Base-by-base conservation (phyloP, 495 filamentous ascomycete genomes). In the Friedmanniomyces simplex region DNA sequence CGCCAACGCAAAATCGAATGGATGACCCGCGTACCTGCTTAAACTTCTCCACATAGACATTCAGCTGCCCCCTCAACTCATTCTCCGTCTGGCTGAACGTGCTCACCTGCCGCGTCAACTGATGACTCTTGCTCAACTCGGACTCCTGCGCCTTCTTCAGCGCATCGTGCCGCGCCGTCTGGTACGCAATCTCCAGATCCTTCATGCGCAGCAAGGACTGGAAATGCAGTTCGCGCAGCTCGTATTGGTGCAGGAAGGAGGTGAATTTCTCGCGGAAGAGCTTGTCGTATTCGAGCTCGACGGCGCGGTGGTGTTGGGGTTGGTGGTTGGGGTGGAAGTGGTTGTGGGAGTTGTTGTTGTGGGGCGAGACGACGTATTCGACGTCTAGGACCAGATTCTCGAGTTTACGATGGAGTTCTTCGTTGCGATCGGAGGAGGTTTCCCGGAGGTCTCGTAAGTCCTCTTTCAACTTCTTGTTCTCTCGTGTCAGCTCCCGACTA, bases 41-140 rank as follows among this genome's bases (percentile, higher is more conserved):
- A 74, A 97, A 98, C 71, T 98, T 98, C 70, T 98, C 93, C 10
- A 97, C 94, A 62, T 98, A 98, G 62, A 97, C 93, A 70, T 96
- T 97, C 62, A 98, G 81, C 68, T 98, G 93, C 64, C 87, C 94
- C 50, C 93, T 77, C 51, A 98, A 77, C 65, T 98, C 93, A 26
- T 84, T 84, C 71, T 98, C 93, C 6, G 93, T 97, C 70, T 96
- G 90, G 13, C 90, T 89, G 69, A 97, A 97, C 0, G 94, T 96
- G 41, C 89, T 87, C 26, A 96, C 94, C 68, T 98, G 94, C 5
- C 82, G 76, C 56, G 88, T 95, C 32, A 98, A 73, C 60, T 89
- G 84, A 39, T 88, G 84, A 57, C 89, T 88, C 51, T 88, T 84
- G 39, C 75, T 74, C 16, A 81, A 72, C 72, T 98, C 93, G 41